Evolutionary conservation across 2,329 filamentous ascomycete species (phyloP).

Genomic region (Alternaria alternata): DNA sequence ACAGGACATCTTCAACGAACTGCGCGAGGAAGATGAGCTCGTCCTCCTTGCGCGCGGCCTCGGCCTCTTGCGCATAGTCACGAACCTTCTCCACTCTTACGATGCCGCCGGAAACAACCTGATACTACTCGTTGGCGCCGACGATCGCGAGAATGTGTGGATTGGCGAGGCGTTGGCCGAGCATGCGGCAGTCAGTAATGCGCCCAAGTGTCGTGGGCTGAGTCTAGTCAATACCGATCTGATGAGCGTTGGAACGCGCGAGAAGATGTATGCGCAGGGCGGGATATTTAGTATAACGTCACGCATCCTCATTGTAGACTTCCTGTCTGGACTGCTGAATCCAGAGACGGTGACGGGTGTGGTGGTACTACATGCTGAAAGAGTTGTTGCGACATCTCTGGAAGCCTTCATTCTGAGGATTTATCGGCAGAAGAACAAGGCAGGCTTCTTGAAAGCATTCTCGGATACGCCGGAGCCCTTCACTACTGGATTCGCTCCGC

Average conservation of each 20-base stretch:
- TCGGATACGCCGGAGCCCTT: slow-evolving; percentile 94
- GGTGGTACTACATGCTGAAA: slow-evolving; percentile 86
- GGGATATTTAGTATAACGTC: slow-evolving; percentile 97
- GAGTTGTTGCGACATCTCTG: slow-evolving; percentile 82
- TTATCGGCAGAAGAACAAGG: slow-evolving; percentile 93
- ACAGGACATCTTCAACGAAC: slow-evolving; percentile 81
- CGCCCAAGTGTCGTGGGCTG: slow-evolving; percentile 82
- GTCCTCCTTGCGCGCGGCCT: slow-evolving; percentile 91
- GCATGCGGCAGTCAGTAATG: slow-evolving; percentile 88
- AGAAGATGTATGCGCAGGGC: slow-evolving; percentile 89
- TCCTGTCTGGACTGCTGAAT: slow-evolving; percentile 83
- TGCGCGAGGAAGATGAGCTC: slow-evolving; percentile 87
- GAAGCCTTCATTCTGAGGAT: slow-evolving; percentile 96
- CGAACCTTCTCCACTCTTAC: slow-evolving; percentile 96
- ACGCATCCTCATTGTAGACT: slow-evolving; percentile 90
- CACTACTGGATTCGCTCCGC: slow-evolving; percentile 83
- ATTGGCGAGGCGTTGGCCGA: slow-evolving; percentile 95
- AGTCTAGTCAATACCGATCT: slow-evolving; percentile 94
- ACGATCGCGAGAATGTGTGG: slow-evolving; percentile 94
- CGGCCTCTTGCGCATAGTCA: slow-evolving; percentile 88
- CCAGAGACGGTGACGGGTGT: slow-evolving; percentile 87
- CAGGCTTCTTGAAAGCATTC: slow-evolving; percentile 93
- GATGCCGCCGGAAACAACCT: slow-evolving; percentile 95
- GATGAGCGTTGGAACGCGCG: slow-evolving; percentile 83
- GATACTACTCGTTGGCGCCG: slow-evolving; percentile 85